Evolutionary conservation across 116 monocot genomes (phyloP), one percentile per base, ranked within the genome.

Genomic region (Papilionanthe hybrid): DNA sequence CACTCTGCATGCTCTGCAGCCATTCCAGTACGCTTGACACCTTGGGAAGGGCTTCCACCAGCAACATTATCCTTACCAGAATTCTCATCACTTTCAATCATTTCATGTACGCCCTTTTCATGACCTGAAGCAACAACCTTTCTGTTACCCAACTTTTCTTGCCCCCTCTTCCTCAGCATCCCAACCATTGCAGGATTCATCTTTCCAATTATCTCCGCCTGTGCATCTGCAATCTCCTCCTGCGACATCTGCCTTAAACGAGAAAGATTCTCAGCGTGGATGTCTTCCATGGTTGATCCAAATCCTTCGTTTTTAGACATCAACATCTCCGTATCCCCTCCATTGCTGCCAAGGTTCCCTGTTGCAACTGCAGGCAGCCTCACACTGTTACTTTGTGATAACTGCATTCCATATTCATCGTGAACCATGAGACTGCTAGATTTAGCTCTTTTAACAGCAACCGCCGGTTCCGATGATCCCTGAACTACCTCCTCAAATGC

Each of bases 151-250:
- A 80, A 79, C 75, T 89, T 94, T 25, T 83, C 77, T 58, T 68
- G 78, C n/a, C 91, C 93, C 20, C 91, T 84, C 75, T 89, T 94
- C 82, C 84, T 98, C 41, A 98, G 81, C 91, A 93, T 94, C 30
- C 90, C 88, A 25, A 98, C 30, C 42, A 93, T 17, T 9, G 76
- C 57, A 12, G 94, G 91, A 72, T 91, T 79, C 90, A 98, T 88
- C 87, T 88, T 98, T 79, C 83, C 86, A 84, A 90, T 85, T 78
- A 98, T 87, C 63, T 98, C 98, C 17, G 79, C 78, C 83, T 85
- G 94, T 22, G 93, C 94, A 74, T 98, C 87, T 8, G 81, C 87
- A 76, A 98, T 98, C 75, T 98, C 94, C 9, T 87, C 86, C 4
- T 83, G 56, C 0, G 93, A 93, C 98, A 94, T 98, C 73, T 86